Evolutionary conservation across 2,329 filamentous ascomycete species (phyloP).

Genomic region (Macroventuria anomochaeta): DNA sequence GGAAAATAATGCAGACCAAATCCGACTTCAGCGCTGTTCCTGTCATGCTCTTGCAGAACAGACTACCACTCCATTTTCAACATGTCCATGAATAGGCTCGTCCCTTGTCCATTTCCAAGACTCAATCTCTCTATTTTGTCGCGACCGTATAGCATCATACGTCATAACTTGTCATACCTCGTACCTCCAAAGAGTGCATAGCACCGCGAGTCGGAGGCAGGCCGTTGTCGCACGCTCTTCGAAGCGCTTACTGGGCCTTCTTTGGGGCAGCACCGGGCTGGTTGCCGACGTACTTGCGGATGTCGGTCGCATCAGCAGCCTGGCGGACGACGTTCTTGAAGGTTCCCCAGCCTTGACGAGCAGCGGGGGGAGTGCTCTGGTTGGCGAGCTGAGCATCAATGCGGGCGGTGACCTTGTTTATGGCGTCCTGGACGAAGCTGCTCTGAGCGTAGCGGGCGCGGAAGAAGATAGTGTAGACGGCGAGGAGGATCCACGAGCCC

Average conservation of each 20-base stretch:
- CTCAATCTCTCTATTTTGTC: constrained; percentile 7
- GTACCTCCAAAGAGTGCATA: constrained; percentile 21
- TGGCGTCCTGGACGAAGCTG: constrained; percentile 85
- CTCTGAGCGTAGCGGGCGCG: constrained; percentile 90
- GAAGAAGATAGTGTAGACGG: constrained; percentile 89
- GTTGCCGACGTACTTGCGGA: constrained; percentile 73
- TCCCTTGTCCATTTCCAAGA: not conserved
- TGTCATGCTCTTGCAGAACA: not conserved
- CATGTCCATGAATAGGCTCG: not conserved
- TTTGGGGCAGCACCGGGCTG: constrained; percentile 62
- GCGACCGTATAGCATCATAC: constrained; percentile 26
- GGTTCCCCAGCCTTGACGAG: constrained; percentile 78
- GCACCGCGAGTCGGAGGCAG: constrained; percentile 24
- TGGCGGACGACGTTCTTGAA: constrained; percentile 76
- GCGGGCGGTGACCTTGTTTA: constrained; percentile 73
- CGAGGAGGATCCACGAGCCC: constrained; percentile 87
- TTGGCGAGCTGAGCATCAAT: constrained; percentile 83
- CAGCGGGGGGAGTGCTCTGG: constrained; percentile 83
- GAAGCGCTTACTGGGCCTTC: constrained; percentile 61
- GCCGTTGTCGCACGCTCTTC: constrained; percentile 18
- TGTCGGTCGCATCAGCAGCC: constrained; percentile 79
- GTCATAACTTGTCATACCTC: constrained; percentile 32
- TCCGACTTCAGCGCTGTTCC: constrained; percentile 4
- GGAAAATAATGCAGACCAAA: constrained; percentile 5
- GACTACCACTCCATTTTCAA: not conserved